Base-by-base conservation (phyloP, 371 early-diverging fungal species). In the Mycotypha africana region DNA sequence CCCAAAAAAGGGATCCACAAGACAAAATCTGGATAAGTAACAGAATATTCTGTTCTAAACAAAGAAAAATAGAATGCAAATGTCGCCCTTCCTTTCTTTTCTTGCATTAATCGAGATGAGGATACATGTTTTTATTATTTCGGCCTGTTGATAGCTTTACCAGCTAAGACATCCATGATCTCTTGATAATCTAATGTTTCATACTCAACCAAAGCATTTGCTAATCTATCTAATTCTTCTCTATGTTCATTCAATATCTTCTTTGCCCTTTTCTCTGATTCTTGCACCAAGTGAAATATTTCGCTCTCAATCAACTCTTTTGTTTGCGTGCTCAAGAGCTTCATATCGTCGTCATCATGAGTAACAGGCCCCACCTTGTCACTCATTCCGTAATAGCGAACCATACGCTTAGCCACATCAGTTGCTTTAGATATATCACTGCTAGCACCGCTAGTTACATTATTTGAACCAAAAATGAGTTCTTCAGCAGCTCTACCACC, bases 401-500 rank as follows among this genome's bases (percentile, higher is more conserved):
- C 93, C 97, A 97, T 97, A 33, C 84, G 79, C 22, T 87, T 84
- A 21, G 99, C 97, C 15, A 96, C 78, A 33, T 71, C 70, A 0
- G 95, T 96, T 4, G 98, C 99, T 39, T 92, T 85, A 45, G 85
- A 76, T 60, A 98, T 78, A 62, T 98, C 99, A 50, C 79, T 87
- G 39, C 84, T 81, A 4, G 95, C 93, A 6, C 99, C 99, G 24
- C 93, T 89, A 0, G 97, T 95, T 12, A 98, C 92, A 62, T 93
- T 88, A 7, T 95, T 95, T 0, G 71, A 50, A 8, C 98, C 98
- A 78, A 86, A 94, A 11, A 97, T 83, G 47, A 98, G 61, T 53
- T 96, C 94, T 57, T 98, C 99, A 3, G 97, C 98, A 2, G 89
- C 91, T 5, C 96, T 80, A 5, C 99, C 99, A 20, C 97, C 99